Evolutionary conservation across 2,329 filamentous ascomycete species (phyloP).

Genomic region (Boeremia lycopersici): DNA sequence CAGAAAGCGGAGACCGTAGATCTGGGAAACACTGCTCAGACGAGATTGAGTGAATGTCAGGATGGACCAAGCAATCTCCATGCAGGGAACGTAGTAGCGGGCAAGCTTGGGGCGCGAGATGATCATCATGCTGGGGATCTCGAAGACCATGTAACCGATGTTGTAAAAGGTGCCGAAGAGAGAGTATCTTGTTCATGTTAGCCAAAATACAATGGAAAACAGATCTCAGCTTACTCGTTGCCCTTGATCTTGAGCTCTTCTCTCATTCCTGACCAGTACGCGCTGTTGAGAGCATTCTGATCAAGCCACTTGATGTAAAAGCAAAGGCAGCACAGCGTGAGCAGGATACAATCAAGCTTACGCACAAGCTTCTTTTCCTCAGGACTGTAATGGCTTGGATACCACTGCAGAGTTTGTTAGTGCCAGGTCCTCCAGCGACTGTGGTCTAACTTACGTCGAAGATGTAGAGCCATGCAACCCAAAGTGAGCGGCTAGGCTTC

Average conservation of each 20-base stretch:
- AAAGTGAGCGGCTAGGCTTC: conserved; percentile 17
- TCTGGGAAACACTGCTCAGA: conserved; percentile 37
- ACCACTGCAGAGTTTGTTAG: conserved; percentile 17
- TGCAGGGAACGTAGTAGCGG: conserved; percentile 38
- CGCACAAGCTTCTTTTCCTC: conserved; percentile 27
- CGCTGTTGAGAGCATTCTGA: conserved; percentile 27
- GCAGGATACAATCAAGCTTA: conserved; percentile 27
- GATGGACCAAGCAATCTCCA: conserved; percentile 45
- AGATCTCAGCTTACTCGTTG: conserved; percentile 50
- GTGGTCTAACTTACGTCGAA: conserved; percentile 18
- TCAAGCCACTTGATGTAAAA: conserved; percentile 34
- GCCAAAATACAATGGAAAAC: background rate
- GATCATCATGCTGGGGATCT: conserved; percentile 41
- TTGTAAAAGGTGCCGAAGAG: conserved; percentile 51
- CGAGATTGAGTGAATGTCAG: conserved; percentile 42
- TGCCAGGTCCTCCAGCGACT: background rate
- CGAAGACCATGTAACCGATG: conserved; percentile 42
- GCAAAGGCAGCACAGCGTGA: conserved; percentile 29
- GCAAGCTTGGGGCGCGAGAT: conserved; percentile 42
- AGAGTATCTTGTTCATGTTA: conserved; percentile 49
- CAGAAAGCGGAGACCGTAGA: conserved; percentile 44
- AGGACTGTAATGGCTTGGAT: conserved; percentile 27
- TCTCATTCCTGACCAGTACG: conserved; percentile 29
- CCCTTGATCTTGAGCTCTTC: conserved; percentile 46
- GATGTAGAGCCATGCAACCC: conserved; percentile 28